Conservation (phyloP, 2,329 filamentous ascomycete species). For the Ceratocystis huliohia region DNA sequence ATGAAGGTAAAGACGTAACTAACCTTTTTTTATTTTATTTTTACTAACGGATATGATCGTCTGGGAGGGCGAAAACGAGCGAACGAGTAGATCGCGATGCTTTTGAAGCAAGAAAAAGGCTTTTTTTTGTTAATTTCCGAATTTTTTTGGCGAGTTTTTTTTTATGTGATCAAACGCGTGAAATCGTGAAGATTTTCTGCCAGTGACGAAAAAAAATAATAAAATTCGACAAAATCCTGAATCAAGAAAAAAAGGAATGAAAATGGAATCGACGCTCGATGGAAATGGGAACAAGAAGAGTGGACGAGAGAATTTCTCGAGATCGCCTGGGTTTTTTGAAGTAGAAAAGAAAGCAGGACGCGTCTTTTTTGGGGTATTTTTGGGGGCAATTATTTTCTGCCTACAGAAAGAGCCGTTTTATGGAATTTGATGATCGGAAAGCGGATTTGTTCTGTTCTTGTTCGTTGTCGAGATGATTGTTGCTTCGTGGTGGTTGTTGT, state of each 20-base stretch:
- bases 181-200: background rate
- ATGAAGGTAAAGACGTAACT: background rate
- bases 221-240: background rate
- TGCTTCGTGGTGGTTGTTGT: background rate
- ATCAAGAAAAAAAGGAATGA: background rate
- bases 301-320: constrained; percentile 3
- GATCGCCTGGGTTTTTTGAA: background rate
- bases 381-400: background rate
- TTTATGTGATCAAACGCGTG: background rate
- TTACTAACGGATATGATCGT: constrained; percentile 2
- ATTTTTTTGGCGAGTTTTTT: constrained; percentile 1
- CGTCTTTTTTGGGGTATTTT: background rate
- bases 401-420: background rate
- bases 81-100: background rate
- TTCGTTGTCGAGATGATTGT: background rate
- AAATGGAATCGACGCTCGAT: background rate
- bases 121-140: constrained; percentile 2
- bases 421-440: background rate
- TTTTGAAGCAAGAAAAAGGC: background rate
- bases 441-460: too few species aligned
- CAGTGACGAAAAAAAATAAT: background rate
- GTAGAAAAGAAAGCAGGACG: constrained; percentile 6
- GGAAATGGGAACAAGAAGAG: background rate
- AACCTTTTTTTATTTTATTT: background rate
- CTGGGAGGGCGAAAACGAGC: background rate